A percentile compares a stretch with the other conserved stretches of the same genome.
These are phyloP conservation scores for Alliaria petiolata DNA, from an alignment of 345 rosid species.

Conservation along the genomic window DNA sequence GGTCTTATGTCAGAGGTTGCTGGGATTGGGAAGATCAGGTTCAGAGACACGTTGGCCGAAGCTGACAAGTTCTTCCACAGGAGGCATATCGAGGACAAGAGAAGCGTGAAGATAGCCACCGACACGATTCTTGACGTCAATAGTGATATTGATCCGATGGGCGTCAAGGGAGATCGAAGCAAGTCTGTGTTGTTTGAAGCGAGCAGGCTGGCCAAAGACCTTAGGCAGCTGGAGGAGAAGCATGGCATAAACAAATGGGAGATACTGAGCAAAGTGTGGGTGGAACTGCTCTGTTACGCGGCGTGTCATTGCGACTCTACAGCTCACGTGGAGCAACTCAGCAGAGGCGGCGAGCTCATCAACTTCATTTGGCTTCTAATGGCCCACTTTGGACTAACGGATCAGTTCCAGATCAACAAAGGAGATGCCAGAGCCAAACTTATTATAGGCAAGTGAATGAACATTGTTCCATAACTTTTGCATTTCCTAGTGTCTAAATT, in stretches of 20 bases:
- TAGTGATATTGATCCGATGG: constrained; percentile 35
- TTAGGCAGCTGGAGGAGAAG: constrained; percentile 17
- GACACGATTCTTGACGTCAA: constrained; percentile 3
- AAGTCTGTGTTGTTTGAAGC: constrained; percentile 63
- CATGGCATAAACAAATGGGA: constrained; percentile 39
- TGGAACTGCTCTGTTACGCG: constrained; percentile 51
- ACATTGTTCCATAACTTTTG: background rate
- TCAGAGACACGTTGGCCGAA: constrained; percentile 52
- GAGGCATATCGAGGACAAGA: constrained; percentile 4
- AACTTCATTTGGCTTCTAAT: constrained; percentile 66
- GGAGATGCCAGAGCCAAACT: constrained; percentile 56
- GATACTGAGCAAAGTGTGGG: constrained; percentile 55
- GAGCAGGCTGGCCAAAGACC: constrained; percentile 51
- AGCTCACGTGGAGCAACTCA: constrained; percentile 56
- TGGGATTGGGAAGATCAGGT: constrained; percentile 51
- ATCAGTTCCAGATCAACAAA: constrained; percentile 53
- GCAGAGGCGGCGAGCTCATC: constrained; percentile 65
- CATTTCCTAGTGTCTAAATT: background rate
- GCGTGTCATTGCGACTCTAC: constrained; percentile 53
- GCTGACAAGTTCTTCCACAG: constrained; percentile 36
- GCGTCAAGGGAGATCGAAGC: constrained; percentile 57
- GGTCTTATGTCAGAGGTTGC: constrained; percentile 48
- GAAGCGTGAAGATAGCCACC: constrained; percentile 20
- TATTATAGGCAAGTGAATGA: constrained; percentile 41
- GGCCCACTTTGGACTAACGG: constrained; percentile 67